Base-by-base conservation (phyloP, 73 alveolate species). In the Breviolum minutum region DNA sequence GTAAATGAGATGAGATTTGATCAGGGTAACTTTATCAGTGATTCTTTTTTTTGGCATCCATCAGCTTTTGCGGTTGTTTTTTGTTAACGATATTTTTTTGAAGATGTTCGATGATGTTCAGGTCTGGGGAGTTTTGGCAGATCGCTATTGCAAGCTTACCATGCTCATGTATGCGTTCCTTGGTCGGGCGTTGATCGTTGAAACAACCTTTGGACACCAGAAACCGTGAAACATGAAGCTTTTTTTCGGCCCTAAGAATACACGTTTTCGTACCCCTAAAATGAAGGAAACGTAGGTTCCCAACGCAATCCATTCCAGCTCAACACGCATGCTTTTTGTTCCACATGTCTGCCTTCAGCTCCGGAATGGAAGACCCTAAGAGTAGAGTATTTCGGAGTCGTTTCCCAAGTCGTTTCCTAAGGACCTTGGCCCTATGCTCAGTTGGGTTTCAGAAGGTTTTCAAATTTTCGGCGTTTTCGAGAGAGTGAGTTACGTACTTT, bases 91-190 rank as follows among this genome's bases (percentile, higher is more conserved):
- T 68, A 68, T 22, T 14, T 22, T 14, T 22, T 68, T 68, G 77
- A 17, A 68, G n/a, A 17, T 68, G 77, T 14, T 68, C 77, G 17
- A 22, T 2, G 24, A 17, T 68, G 77, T 70, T 82, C n/a, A 90
- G 96, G 96, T 90, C 22, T 90, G 96, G 96, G 96, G 96, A 14
- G 96, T 90, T 76, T 77, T 90, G 96, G 96, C 96, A 20, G 96
- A 90, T 62, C 64, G 96, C 7, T 30, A 69, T 87, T 90, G 96
- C 96, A 90, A 90, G 68, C 83, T 90, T 30, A 90, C 96, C 87
- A 79, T 90, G 69, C 96, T 90, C 87, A 90, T 90, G 96, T 90
- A 90, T 48, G 96, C 96, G 96, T 26, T 12, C 87, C 96, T 69
- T 71, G 87, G 40, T 87, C 32, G 81, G 8, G 26, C 48, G 30